Base-by-base conservation (phyloP, 352 stramenopile species). In the Blastocystis sp. region DNA sequence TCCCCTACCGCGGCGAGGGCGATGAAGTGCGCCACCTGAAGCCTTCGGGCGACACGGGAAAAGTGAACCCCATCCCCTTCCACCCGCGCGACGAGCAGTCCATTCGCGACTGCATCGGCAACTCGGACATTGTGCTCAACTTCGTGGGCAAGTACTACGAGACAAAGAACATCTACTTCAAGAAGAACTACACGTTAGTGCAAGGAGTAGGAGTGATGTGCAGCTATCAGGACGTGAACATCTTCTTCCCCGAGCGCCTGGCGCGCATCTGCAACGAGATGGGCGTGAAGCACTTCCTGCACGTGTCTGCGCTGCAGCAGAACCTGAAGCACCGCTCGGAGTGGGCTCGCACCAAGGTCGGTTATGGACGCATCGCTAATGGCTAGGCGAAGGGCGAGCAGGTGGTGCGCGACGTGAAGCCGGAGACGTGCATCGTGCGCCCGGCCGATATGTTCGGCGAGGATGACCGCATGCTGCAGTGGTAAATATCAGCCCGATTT, bases 91-190 rank as follows among this genome's bases (percentile, higher is more conserved):
- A 98, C 91, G 91, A 93, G 64, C n/a, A n/a, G n/a, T n/a, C n/a
- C n/a, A n/a, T n/a, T n/a, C n/a, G n/a, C n/a, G n/a, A n/a, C n/a
- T n/a, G 94, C 0, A 94, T 98, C 59, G 90, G 93, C 41, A 94
- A 95, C 90, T 94, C 93, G 48, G 95, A 98, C 88, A 91, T 98
- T 86, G 96, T 98, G 52, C 94, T 98, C 89, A 99, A 98, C 91
- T 88, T 98, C 11, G 93, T 98, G 71, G 96, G 96, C 66, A 98
- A 98, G 86, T 92, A 98, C 91, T 98, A 98, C 90, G 94, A 98
- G 91, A 98, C 95, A 48, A 96, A 96, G 91, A 52, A 71, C 28
- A 10, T 76, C 14, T 76, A 62, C 40, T 23, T 76, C 5, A 56
- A 56, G n/a, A 62, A 76, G 41, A 76, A 62, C 21, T 62, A 76